Percentiles rank a stretch among this genome's conserved stretches.
Evolutionary conservation across 345 rosid species (phyloP).

Genomic region (Kernera saxatilis): DNA sequence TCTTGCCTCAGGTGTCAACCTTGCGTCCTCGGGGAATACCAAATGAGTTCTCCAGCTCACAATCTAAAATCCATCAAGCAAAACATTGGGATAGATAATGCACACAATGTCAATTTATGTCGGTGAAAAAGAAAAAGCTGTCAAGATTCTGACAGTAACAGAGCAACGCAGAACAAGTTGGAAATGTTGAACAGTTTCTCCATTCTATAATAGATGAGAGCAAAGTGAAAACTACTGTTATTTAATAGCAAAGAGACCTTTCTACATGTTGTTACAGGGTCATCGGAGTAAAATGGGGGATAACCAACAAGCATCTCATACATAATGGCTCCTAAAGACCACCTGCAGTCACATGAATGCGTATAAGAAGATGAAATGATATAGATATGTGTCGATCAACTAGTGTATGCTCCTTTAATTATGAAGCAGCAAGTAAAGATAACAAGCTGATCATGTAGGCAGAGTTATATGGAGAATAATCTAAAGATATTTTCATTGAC

Average conservation of each 20-base stretch:
- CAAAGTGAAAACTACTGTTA: not conserved
- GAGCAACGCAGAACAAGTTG: not conserved
- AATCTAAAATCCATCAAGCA: slow-evolving; percentile 40
- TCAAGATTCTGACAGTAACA: not conserved
- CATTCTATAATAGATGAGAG: not conserved
- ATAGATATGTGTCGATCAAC: not conserved
- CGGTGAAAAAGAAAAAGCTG: not conserved
- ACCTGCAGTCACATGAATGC: slow-evolving; percentile 43
- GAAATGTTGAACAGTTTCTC: not conserved
- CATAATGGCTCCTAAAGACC: slow-evolving; percentile 95
- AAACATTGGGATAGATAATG: not conserved
- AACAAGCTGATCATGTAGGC: not conserved
- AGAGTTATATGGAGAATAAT: not conserved
- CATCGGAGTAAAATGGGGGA: slow-evolving; percentile 80
- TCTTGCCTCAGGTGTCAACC: slow-evolving; percentile 78
- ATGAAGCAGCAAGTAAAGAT: not conserved
- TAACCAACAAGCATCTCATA: slow-evolving; percentile 89
- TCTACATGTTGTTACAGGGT: slow-evolving; percentile 87
- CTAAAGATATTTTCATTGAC: slow-evolving; percentile 12
- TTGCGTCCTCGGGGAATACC: slow-evolving; percentile 73
- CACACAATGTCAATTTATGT: slow-evolving; percentile 6
- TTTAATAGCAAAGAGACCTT: slow-evolving; percentile 47
- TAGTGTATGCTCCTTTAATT: not conserved
- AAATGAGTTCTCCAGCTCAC: slow-evolving; percentile 85
- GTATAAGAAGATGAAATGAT: not conserved